Base-by-base conservation (phyloP, 139 green algal genomes). In the Chlorella vulgaris region DNA sequence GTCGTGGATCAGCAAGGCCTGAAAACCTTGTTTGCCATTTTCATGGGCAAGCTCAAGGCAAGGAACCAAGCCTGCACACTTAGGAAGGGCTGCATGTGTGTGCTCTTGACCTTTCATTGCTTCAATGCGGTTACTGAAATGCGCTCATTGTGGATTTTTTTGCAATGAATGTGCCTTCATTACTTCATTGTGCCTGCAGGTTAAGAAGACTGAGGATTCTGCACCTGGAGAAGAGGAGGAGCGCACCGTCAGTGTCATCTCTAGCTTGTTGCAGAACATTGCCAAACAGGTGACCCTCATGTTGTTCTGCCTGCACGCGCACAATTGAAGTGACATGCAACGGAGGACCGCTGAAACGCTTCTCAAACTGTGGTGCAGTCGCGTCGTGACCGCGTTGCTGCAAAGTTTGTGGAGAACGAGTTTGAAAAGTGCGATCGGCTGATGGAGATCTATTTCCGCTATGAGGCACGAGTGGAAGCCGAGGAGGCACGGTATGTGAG, bases 401-500 rank as follows among this genome's bases (percentile, higher is more conserved):
- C 93, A 75, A 99, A 99, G 86, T 99, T 99, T 91, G 94, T 97
- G 58, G 96, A 99, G 87, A 82, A 85, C 4, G 96, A 99, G 90
- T 98, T 94, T 88, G 96, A 99, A 68, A 99, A 99, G 88, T 87
- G 87, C 15, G 96, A 99, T 86, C 88, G 94, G 0, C 86, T 99
- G n/a, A 88, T 99, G 84, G 96, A 99, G 89, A 38, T 98, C 21
- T 93, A 89, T 74, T 91, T 92, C 67, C 92, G 86, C 26, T 96
- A 95, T 80, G 74, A 86, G 33, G 65, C 43, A 1, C 81, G 86
- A 15, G 90, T 95, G 36, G 42, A 40, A 5, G 84, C 82, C 1
- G 84, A 85, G 55, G 87, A 92, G 77, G 74, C 69, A 22, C 43
- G 77, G 43, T 76, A 31, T 51, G 65, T 22, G 26, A 6, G 28